These are phyloP conservation scores for Kluyveromyces nonfermentans DNA, from an alignment of 805 yeast species.

Conservation along the genomic window DNA sequence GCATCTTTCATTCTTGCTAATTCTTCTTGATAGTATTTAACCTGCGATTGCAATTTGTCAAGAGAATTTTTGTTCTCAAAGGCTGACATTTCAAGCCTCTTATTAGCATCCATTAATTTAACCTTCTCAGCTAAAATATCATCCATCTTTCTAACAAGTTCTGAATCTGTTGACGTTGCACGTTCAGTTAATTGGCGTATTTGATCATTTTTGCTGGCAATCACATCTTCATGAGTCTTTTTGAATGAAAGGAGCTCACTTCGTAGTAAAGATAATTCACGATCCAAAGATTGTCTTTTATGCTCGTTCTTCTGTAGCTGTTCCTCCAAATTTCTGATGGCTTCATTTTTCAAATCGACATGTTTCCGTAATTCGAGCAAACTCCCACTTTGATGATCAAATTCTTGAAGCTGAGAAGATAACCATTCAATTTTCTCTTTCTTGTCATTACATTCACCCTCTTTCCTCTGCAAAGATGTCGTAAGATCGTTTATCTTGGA, in stretches of 20 bases:
- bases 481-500: conserved; percentile 9
- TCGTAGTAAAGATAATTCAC: not conserved
- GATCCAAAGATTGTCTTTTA: conserved; percentile 3
- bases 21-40: not conserved
- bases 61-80: not conserved
- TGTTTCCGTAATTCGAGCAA: conserved; percentile 7
- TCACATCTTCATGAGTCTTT: not conserved
- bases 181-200: not conserved
- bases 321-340: conserved; percentile 4
- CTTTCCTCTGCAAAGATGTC: conserved; percentile 9
- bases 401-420: conserved; percentile 10
- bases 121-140: not conserved
- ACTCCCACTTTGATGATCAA: conserved; percentile 13
- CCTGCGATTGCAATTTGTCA: not conserved
- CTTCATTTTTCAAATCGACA: conserved; percentile 6
- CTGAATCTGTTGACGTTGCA: not conserved
- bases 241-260: not conserved
- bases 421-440: conserved; percentile 11
- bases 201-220: not conserved
- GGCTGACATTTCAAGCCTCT: not conserved
- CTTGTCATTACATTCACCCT: conserved; percentile 9
- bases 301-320: conserved; percentile 8
- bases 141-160: not conserved
- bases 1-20: not conserved
- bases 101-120: conserved; percentile 8